Percentiles rank a stretch among this genome's conserved stretches.
Conservation (phyloP, 306 rosid species). For the Ochetophila trinervis region DNA sequence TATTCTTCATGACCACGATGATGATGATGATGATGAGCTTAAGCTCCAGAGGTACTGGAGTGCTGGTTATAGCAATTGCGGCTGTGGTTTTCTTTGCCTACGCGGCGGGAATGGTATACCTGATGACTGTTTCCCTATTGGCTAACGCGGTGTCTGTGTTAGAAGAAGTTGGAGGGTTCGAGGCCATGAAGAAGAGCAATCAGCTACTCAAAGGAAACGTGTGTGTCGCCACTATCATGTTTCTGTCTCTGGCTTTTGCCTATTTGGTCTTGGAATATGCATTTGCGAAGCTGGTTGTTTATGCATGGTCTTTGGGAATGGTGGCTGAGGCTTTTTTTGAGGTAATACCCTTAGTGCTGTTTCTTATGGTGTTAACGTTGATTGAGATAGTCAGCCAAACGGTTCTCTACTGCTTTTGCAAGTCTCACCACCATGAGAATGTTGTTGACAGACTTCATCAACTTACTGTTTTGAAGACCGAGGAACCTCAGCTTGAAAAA, state of each 20-base stretch:
- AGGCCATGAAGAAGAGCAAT: slow-evolving; percentile 6
- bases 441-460: slow-evolving; percentile 22
- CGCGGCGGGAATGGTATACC: neutral
- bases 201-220: neutral
- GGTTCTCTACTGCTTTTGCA: slow-evolving; percentile 28
- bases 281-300: slow-evolving; percentile 18
- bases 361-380: slow-evolving; percentile 11
- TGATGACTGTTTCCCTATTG: neutral
- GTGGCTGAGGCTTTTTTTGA: slow-evolving; percentile 6
- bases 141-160: slow-evolving; percentile 2
- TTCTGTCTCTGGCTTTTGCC: neutral
- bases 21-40: too few species aligned
- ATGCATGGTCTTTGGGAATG: neutral
- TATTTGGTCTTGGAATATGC: neutral
- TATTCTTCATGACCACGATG: too few species aligned
- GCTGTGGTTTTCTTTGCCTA: neutral
- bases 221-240: neutral
- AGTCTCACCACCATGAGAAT: slow-evolving; percentile 29
- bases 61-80: neutral
- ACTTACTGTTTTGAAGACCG: slow-evolving; percentile 11
- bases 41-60: neutral
- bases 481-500: slow-evolving; percentile 18
- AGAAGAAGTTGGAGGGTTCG: neutral
- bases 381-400: slow-evolving; percentile 33
- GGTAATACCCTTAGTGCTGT: slow-evolving; percentile 12